Percentiles rank a stretch among this genome's conserved stretches.
These are phyloP conservation scores for Heimioporus sp. DNA, from an alignment of 768 basidiomycete species.

Conservation along the genomic window DNA sequence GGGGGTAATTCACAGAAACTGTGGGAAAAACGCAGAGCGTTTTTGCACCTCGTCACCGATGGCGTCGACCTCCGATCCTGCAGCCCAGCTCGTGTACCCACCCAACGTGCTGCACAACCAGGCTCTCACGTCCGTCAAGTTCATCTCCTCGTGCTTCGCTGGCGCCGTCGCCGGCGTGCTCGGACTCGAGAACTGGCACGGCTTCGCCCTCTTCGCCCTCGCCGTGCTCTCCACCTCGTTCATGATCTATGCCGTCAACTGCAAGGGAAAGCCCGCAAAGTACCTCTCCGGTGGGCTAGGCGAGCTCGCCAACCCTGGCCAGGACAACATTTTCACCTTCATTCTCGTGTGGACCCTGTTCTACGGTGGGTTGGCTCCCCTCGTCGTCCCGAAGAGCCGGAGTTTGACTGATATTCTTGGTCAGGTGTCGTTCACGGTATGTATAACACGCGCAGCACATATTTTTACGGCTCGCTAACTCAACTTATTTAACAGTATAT, in stretches of 20 bases:
- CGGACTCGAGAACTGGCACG: slow-evolving; percentile 81
- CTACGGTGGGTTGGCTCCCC: slow-evolving; percentile 65
- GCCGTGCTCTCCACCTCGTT: slow-evolving; percentile 68
- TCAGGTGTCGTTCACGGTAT: slow-evolving; percentile 49
- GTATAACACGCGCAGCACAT: slow-evolving; percentile 10
- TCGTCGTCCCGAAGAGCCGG: no score
- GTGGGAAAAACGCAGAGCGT: slow-evolving; percentile 12
- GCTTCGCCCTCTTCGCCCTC: slow-evolving; percentile 74
- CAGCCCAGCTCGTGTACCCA: slow-evolving; percentile 60
- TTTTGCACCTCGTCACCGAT: slow-evolving; percentile 26
- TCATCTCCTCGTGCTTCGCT: slow-evolving; percentile 79
- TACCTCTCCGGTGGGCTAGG: slow-evolving; percentile 61
- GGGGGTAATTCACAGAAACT: slow-evolving; percentile 1
- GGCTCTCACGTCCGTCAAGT: slow-evolving; percentile 65
- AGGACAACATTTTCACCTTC: slow-evolving; percentile 90
- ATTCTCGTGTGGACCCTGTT: slow-evolving; percentile 93
- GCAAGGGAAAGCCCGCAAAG: slow-evolving; percentile 59
- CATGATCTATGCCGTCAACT: slow-evolving; percentile 68
- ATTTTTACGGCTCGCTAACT: background rate
- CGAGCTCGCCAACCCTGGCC: slow-evolving; percentile 79
- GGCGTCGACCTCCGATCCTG: slow-evolving; percentile 47
- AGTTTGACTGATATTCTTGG: slow-evolving; percentile 2
- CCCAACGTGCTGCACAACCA: slow-evolving; percentile 68
- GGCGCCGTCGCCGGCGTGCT: slow-evolving; percentile 88
- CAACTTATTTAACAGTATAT: slow-evolving; percentile 36